Percentiles rank a stretch among this genome's conserved stretches.
Conservation (phyloP, 768 basidiomycete species). For the Suillus americanus region DNA sequence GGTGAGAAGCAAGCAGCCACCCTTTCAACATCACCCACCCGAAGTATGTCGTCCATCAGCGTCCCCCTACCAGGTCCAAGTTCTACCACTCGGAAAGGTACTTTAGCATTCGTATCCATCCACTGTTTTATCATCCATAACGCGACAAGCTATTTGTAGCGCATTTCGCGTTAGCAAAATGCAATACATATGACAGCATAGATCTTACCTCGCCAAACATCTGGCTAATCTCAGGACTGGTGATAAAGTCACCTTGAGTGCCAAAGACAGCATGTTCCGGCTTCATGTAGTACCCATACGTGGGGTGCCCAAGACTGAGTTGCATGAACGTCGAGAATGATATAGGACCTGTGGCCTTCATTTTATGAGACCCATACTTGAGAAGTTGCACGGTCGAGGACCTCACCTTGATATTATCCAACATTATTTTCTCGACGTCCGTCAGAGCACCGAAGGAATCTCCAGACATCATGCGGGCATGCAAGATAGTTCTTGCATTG, state of each 20-base stretch:
- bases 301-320: conserved; percentile 86
- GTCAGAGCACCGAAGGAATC: conserved; percentile 27
- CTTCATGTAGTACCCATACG: conserved; percentile 90
- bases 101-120: conserved; percentile 48
- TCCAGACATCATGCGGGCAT: not conserved
- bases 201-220: conserved; percentile 89
- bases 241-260: conserved; percentile 86
- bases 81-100: conserved; percentile 73
- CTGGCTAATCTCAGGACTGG: conserved; percentile 95
- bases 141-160: conserved; percentile 64
- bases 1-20: not conserved
- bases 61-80: conserved; percentile 95
- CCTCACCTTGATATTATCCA: conserved; percentile 70
- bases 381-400: not conserved
- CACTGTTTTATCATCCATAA: conserved; percentile 87
- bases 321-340: conserved; percentile 91
- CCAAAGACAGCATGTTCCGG: conserved; percentile 78
- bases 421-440: conserved; percentile 62
- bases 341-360: conserved; percentile 84
- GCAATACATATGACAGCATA: not conserved
- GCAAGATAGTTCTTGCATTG: not conserved
- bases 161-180: not conserved
- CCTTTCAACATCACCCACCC: conserved; percentile 50
- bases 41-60: conserved; percentile 83
- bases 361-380: not conserved